A percentile compares a stretch with the other conserved stretches of the same genome.
Conservation (phyloP, 2,329 filamentous ascomycete species). For the Gaeumannomyces tritici region DNA sequence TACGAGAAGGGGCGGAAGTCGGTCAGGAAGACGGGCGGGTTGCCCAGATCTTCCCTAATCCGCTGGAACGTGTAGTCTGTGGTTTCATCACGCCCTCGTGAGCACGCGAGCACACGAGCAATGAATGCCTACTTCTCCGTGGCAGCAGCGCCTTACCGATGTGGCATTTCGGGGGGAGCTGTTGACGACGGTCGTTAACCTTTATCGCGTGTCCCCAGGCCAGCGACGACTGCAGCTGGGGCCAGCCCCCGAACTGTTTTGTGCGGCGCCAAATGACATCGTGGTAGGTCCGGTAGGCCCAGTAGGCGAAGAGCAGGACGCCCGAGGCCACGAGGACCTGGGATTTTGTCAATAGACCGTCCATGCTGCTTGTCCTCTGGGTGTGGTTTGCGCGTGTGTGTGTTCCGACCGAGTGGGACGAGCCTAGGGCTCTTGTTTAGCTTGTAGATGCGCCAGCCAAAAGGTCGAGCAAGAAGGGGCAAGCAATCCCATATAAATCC, state of each 20-base stretch:
- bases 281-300: slow-evolving; percentile 1
- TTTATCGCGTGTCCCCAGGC: slow-evolving; percentile 14
- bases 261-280: slow-evolving; percentile 10
- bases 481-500: too few species aligned
- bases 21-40: slow-evolving; percentile 22
- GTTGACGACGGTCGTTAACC: slow-evolving; percentile 8
- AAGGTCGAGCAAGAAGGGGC: too few species aligned
- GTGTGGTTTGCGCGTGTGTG: background rate
- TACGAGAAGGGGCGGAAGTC: slow-evolving; percentile 23
- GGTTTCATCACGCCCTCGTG: background rate
- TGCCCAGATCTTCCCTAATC: slow-evolving; percentile 19
- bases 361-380: background rate
- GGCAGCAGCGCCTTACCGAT: background rate
- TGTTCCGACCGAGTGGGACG: too few species aligned
- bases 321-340: background rate
- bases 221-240: slow-evolving; percentile 12
- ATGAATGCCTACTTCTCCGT: too few species aligned
- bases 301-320: background rate
- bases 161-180: background rate
- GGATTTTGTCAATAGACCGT: background rate
- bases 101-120: too few species aligned
- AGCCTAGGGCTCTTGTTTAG: background rate
- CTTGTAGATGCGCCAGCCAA: too few species aligned
- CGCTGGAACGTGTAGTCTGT: slow-evolving; percentile 14
- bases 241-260: slow-evolving; percentile 13